Evolutionary conservation across 257 asterid genomes (phyloP).

Genomic region (Solanum medicagineum): DNA sequence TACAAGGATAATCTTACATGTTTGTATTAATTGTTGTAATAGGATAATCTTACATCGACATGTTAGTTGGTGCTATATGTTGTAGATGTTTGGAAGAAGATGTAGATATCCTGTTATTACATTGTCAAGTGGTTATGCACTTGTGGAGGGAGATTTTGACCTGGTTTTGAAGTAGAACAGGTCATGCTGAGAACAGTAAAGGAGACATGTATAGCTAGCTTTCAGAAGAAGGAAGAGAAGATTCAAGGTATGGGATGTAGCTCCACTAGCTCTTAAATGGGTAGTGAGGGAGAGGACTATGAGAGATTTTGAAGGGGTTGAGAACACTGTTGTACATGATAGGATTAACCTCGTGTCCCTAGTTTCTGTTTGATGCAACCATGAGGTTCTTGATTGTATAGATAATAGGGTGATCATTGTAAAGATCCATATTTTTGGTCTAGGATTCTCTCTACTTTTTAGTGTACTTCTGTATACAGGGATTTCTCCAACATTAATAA

Average conservation of each 20-base stretch:
- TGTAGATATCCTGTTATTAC: not conserved
- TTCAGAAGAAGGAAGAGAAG: not conserved
- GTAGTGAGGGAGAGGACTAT: not conserved
- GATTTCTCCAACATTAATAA: not conserved
- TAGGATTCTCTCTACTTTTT: not conserved
- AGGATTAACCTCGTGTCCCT: not conserved
- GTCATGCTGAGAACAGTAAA: not conserved
- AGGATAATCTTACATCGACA: not conserved
- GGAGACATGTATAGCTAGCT: not conserved
- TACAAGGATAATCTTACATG: not conserved
- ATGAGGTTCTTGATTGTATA: not conserved
- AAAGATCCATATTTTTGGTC: not conserved
- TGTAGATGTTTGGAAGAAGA: not conserved
- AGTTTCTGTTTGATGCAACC: not conserved
- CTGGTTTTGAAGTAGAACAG: not conserved
- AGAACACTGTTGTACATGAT: not conserved
- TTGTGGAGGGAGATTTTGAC: not conserved
- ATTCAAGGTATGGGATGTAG: not conserved
- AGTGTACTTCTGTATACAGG: not conserved
- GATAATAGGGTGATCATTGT: not conserved
- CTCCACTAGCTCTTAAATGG: not conserved
- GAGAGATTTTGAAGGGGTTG: not conserved
- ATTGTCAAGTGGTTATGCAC: not conserved
- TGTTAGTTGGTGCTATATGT: not conserved
- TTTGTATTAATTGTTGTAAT: not conserved